Base-by-base conservation (phyloP, 2,329 filamentous ascomycete species). In the Phaeosphaeriaceae sp. region DNA sequence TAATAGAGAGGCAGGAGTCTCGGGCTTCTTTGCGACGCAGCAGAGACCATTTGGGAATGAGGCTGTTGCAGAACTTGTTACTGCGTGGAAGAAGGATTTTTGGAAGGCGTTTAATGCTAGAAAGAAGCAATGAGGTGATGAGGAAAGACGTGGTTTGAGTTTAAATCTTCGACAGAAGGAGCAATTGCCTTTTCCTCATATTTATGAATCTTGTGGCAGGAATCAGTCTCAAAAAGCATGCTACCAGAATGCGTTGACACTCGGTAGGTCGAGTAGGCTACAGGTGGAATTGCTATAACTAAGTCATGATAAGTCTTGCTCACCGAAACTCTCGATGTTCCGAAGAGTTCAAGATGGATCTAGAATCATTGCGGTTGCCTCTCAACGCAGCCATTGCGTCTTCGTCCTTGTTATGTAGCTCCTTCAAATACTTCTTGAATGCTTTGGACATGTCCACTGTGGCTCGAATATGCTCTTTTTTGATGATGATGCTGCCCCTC, bases 361-460 rank as follows among this genome's bases (percentile, higher is more conserved):
- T 40, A 17, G 36, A 40, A n/a, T 40, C 36, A n/a, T 40, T 40
- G 15, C 36, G 2, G 36, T 40, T 40, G 15, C 36, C 36, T 15
- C 36, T 40, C 36, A 40, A 13, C 15, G 36, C 36, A 4, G 36
- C 36, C 36, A 40, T 40, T 5, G 36, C 36, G n/a, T 40, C 36
- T n/a, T 59, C 53, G 25, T 56, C 48, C 36, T 53, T 51, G 21
- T 59, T 27, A 24, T 58, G 57, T 46, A 68, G 27, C 17, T 54
- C 50, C 20, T 53, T 40, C 36, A 69, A 31, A 27, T 69, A 69
- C 6, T 59, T 54, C 47, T 65, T 63, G 49, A 69, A 69, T 7
- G 57, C 62, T 3, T 53, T 53, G 6, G 57, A 64, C 50, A 67
- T 52, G 9, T 64, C 54, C 3, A 69, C 63, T 2, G 60, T 65